Evolutionary conservation across 768 basidiomycete species (phyloP).

Genomic region (Rubroboletus pulcherrimus): DNA sequence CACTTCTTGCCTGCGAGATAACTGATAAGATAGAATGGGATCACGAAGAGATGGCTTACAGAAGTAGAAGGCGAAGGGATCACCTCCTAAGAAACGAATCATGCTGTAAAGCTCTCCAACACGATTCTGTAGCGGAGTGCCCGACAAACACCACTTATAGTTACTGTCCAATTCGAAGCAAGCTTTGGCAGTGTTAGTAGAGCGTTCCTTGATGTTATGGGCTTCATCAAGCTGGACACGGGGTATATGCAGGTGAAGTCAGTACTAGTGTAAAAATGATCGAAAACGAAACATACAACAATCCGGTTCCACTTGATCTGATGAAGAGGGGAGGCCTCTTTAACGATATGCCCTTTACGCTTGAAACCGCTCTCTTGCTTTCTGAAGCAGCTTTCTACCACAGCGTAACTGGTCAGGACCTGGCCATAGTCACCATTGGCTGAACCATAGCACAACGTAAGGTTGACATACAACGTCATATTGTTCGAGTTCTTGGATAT

Average conservation of each 20-base stretch:
- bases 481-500: slow-evolving; percentile 67
- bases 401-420: slow-evolving; percentile 84
- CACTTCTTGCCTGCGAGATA: slow-evolving; percentile 70
- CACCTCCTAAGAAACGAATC: slow-evolving; percentile 87
- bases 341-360: slow-evolving; percentile 76
- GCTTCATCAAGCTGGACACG: slow-evolving; percentile 82
- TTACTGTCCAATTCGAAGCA: slow-evolving; percentile 81
- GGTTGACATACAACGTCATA: slow-evolving; percentile 72
- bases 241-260: not conserved
- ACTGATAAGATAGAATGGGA: not conserved
- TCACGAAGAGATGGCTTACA: slow-evolving; percentile 45
- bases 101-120: slow-evolving; percentile 99
- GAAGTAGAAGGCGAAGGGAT: slow-evolving; percentile 90
- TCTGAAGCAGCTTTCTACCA: slow-evolving; percentile 88
- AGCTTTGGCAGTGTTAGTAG: slow-evolving; percentile 96
- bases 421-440: slow-evolving; percentile 26
- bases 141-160: slow-evolving; percentile 93
- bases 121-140: slow-evolving; percentile 94
- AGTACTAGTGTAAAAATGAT: not conserved
- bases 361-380: slow-evolving; percentile 93
- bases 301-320: slow-evolving; percentile 80
- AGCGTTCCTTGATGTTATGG: slow-evolving; percentile 95
- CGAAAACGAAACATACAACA: slow-evolving; percentile 44
- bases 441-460: not conserved
- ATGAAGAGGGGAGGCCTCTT: slow-evolving; percentile 86